Evolutionary conservation across 1,284 basidiomycete genomes (phyloP).

Genomic region (Volvariella volvacea): DNA sequence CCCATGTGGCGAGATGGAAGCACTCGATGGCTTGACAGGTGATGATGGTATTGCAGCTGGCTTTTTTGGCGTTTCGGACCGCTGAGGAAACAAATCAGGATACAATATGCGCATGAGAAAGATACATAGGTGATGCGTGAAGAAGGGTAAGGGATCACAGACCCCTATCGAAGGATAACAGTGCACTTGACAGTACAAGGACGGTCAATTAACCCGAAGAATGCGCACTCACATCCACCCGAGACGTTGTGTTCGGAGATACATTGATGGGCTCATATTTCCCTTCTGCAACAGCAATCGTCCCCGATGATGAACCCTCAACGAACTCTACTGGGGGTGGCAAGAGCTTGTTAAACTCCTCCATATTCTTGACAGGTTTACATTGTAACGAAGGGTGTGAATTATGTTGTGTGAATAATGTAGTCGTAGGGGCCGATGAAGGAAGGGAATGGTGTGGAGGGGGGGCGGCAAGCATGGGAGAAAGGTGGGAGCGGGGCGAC

Average conservation of each 20-base stretch:
- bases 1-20: conserved; percentile 9
- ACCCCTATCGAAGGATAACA: too few species aligned
- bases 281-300: conserved; percentile 58
- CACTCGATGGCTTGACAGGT: conserved; percentile 13
- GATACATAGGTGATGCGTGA: neutral
- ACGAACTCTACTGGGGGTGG: conserved; percentile 74
- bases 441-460: conserved; percentile 29
- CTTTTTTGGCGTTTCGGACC: conserved; percentile 12
- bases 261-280: conserved; percentile 76
- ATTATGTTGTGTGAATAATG: conserved; percentile 40
- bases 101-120: neutral
- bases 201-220: neutral
- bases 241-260: conserved; percentile 35
- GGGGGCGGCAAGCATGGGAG: conserved; percentile 26
- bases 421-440: conserved; percentile 41
- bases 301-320: conserved; percentile 71
- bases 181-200: neutral
- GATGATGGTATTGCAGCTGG: conserved; percentile 11
- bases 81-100: conserved; percentile 11
- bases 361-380: conserved; percentile 61
- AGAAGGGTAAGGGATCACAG: too few species aligned
- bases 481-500: too few species aligned
- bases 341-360: conserved; percentile 66
- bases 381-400: conserved; percentile 48
- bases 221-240: conserved; percentile 29